These are phyloP conservation scores for Phytopythium oedochilum DNA, from an alignment of 352 stramenopile genomes.

Conservation along the genomic window DNA sequence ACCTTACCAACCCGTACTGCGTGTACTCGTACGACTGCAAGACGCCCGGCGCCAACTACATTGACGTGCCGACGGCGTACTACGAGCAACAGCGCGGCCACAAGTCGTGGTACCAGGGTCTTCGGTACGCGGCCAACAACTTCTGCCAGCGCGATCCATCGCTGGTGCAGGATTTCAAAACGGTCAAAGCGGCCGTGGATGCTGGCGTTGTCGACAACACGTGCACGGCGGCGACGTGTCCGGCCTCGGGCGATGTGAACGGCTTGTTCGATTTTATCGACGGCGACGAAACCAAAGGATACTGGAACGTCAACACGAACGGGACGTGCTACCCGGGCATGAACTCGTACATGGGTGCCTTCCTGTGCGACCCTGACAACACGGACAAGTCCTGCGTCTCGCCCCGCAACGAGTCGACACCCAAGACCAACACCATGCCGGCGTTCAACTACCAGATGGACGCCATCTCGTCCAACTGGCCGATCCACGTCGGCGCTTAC, in stretches of 20 bases:
- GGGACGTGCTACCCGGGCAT: slow-evolving; percentile 58
- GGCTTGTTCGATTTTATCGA: slow-evolving; percentile 15
- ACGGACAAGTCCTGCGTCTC: slow-evolving; percentile 24
- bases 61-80: slow-evolving; percentile 18
- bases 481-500: slow-evolving; percentile 53
- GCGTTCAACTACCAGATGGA: slow-evolving; percentile 78
- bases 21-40: slow-evolving; percentile 23
- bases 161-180: slow-evolving; percentile 22
- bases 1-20: slow-evolving; percentile 13
- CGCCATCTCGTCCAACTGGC: slow-evolving; percentile 72
- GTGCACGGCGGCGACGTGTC: slow-evolving; percentile 28
- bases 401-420: slow-evolving; percentile 26
- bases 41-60: slow-evolving; percentile 27
- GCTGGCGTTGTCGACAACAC: slow-evolving; percentile 34
- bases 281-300: slow-evolving; percentile 11
- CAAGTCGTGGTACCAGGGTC: slow-evolving; percentile 34
- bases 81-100: slow-evolving; percentile 21
- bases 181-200: slow-evolving; percentile 17
- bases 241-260: slow-evolving; percentile 38
- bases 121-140: slow-evolving; percentile 48
- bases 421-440: slow-evolving; percentile 53
- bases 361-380: slow-evolving; percentile 57
- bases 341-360: slow-evolving; percentile 63
- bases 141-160: slow-evolving; percentile 16
- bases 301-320: slow-evolving; percentile 65